Evolutionary conservation across 192 early-diverging fungal genomes (phyloP), one percentile per base, ranked within the genome.

Genomic region (Gryganskiella cystojenkinii): DNA sequence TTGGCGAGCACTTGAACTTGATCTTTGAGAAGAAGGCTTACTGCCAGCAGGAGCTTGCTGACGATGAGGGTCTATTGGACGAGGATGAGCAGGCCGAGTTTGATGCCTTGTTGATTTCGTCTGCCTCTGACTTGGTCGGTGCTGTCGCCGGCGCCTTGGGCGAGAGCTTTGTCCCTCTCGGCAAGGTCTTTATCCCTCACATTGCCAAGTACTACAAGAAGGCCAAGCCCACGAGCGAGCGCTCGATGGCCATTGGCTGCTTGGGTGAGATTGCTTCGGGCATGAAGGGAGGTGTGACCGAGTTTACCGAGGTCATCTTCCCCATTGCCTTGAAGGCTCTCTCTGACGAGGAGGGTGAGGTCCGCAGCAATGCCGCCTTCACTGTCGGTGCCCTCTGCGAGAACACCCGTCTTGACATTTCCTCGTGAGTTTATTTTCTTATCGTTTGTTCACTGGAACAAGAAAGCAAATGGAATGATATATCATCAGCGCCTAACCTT

Each of bases 171-270:
- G 88, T 86, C 37, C 78, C 84, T 7, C 92, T 90, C 79, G 91
- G 95, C 79, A 82, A 92, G 59, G 85, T 89, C 35, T 95, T 94
- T 79, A 82, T 94, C 59, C 94, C 93, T 15, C 84, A 90, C 52
- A 96, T 96, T 69, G 82, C 84, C 25, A 91, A 90, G 63, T 96
- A 94, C 80, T 93, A 91, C 71, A 86, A 87, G 68, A 72, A 83
- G 71, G 53, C 53, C 20, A 86, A 88, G 63, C 86, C 89, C 3
- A 80, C 84, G 25, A 85, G 89, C 53, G 95, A 97, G 73, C 92
- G 95, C 40, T 93, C 92, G 43, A 95, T 96, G 94, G 93, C 94
- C 9, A 88, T 95, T 45, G 95, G 95, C 11, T 94, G 91, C 56
- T 75, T 97, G 53, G 92, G 93, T 25, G 95, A 97, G 84, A 87